Conservation (phyloP, 1,139 yeast genomes). For the Hyphopichia khmerensis region DNA sequence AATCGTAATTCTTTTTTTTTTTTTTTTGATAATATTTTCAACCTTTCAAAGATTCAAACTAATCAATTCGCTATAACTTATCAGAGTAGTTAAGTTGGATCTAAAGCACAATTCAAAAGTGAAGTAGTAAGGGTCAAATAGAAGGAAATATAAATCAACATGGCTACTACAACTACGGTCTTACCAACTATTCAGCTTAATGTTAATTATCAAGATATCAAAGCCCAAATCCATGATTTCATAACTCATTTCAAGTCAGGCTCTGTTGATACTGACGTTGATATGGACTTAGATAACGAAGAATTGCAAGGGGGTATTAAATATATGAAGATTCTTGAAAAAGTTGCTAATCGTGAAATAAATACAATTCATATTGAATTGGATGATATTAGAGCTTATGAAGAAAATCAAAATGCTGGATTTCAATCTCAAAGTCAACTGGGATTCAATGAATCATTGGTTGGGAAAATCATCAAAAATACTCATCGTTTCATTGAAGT, state of each 20-base stretch:
- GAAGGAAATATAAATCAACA: neutral
- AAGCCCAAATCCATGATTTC: conserved; percentile 55
- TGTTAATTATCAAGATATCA: conserved; percentile 60
- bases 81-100: too few relatives aligned
- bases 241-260: conserved; percentile 54
- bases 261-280: conserved; percentile 13
- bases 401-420: conserved; percentile 41
- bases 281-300: conserved; percentile 18
- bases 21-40: neutral
- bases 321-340: conserved; percentile 73
- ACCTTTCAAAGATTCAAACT: neutral
- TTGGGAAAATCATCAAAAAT: conserved; percentile 64
- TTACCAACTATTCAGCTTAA: conserved; percentile 58
- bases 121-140: too few relatives aligned
- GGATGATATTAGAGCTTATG: conserved; percentile 77
- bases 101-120: too few relatives aligned
- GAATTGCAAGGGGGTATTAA: conserved; percentile 53
- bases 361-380: conserved; percentile 71
- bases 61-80: too few relatives aligned
- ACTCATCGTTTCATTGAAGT: conserved; percentile 78
- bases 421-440: conserved; percentile 22
- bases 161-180: conserved; percentile 28
- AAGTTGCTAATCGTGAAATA: conserved; percentile 78
- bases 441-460: conserved; percentile 35
- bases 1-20: neutral